phyloP scores from a whole-genome alignment of 345 rosid species.

The Mallotus nudiflorus region DNA sequence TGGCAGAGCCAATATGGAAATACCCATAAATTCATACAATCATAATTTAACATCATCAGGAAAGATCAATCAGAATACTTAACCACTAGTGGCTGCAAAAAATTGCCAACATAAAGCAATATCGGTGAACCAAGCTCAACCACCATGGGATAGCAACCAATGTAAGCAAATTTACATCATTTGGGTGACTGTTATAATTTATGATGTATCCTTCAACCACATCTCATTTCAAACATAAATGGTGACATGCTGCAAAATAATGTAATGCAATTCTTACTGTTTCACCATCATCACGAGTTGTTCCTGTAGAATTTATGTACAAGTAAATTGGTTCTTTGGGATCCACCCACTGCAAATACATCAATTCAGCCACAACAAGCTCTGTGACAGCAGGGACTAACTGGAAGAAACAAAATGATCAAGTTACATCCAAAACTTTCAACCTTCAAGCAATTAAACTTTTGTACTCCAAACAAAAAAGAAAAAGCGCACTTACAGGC shows the following conservation, averaged over 20 bases:
- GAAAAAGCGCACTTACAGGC: constrained; percentile 56
- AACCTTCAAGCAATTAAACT: background rate
- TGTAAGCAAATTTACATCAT: background rate
- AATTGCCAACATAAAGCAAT: background rate
- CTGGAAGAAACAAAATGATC: constrained; percentile 49
- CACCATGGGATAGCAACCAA: background rate
- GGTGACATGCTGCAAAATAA: background rate
- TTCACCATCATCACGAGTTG: constrained; percentile 89
- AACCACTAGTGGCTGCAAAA: background rate
- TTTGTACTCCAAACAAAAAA: background rate
- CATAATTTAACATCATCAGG: too few species aligned
- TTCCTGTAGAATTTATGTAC: constrained; percentile 89
- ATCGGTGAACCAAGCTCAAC: background rate
- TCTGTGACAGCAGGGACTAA: constrained; percentile 86
- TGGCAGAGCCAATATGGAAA: background rate
- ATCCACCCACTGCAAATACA: constrained; percentile 84
- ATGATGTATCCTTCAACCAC: background rate
- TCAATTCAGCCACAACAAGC: constrained; percentile 70
- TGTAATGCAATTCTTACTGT: constrained; percentile 42
- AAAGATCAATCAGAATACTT: background rate
- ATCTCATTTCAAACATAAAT: too few species aligned
- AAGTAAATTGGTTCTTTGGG: constrained; percentile 69
- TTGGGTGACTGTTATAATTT: background rate
- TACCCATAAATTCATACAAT: background rate
- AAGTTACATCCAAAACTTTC: too few species aligned